Conservation (phyloP, 108 stramenopile species). For the Skeletonema grethae region DNA sequence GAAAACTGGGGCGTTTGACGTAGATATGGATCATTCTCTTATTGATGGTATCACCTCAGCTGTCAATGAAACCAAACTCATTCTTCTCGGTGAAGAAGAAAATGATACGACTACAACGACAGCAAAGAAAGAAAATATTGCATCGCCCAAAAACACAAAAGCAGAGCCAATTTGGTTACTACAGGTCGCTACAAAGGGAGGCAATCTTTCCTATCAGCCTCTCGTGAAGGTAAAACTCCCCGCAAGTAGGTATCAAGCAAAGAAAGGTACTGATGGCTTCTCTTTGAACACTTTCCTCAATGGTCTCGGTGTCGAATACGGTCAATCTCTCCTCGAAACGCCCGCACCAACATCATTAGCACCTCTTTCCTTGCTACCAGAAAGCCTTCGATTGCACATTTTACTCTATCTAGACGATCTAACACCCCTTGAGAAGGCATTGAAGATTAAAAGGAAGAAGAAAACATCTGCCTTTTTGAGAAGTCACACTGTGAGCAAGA, state of each 20-base stretch:
- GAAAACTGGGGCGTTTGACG: constrained; percentile 18
- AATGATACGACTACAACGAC: neutral
- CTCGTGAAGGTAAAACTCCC: constrained; percentile 56
- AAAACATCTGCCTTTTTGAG: constrained; percentile 53
- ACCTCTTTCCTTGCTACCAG: constrained; percentile 60
- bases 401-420: constrained; percentile 71
- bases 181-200: constrained; percentile 39
- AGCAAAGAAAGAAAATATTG: neutral
- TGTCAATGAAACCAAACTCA: constrained; percentile 14
- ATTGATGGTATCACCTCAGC: constrained; percentile 19
- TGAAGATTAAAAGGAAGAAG: constrained; percentile 63
- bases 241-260: constrained; percentile 48
- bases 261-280: constrained; percentile 54
- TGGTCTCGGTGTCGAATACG: constrained; percentile 55
- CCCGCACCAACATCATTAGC: constrained; percentile 40
- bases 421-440: constrained; percentile 57
- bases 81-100: constrained; percentile 4
- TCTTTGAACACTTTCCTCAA: constrained; percentile 67
- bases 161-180: constrained; percentile 44
- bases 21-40: constrained; percentile 23
- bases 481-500: constrained; percentile 67
- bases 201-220: constrained; percentile 48
- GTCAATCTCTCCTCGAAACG: constrained; percentile 19
- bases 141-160: constrained; percentile 11
- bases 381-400: constrained; percentile 68